Conservation (phyloP, 768 basidiomycete genomes). For the Mycena haematopus region DNA sequence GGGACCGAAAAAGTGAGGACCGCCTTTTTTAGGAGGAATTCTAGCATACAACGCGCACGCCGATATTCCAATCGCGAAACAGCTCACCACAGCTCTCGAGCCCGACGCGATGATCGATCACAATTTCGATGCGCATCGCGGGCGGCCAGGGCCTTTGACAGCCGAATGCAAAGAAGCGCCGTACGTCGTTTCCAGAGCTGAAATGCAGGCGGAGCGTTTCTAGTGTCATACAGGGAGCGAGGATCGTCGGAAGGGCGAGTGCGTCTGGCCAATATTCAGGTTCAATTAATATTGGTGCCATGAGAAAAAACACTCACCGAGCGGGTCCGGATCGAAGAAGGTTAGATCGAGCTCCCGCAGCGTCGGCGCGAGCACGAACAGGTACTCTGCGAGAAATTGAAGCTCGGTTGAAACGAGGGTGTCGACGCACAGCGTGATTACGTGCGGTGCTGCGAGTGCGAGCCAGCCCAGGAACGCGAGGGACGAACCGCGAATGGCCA, state of each 20-base stretch:
- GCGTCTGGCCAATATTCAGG: neutral
- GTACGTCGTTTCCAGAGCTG: neutral
- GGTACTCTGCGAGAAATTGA: constrained; percentile 7
- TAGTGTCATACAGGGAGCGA: neutral
- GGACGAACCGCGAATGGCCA: constrained; percentile 12
- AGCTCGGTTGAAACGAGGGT: constrained; percentile 7
- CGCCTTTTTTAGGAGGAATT: neutral
- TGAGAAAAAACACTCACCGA: neutral
- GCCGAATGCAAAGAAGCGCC: constrained; percentile 7
- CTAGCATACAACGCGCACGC: neutral
- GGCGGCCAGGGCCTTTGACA: neutral
- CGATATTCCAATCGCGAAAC: neutral
- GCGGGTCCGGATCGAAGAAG: neutral
- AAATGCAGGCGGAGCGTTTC: constrained; percentile 4
- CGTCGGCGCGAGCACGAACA: neutral
- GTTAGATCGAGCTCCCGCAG: constrained; percentile 12
- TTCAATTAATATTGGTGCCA: neutral
- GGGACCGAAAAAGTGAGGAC: neutral
- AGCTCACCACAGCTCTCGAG: neutral
- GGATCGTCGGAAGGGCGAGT: neutral
- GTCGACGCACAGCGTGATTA: neutral
- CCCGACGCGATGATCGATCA: neutral
- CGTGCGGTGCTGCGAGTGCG: neutral
- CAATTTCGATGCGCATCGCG: neutral
- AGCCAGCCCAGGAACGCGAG: constrained; percentile 23